Conservation (phyloP, 2,329 filamentous ascomycete species). For the Diaporthe citri region DNA sequence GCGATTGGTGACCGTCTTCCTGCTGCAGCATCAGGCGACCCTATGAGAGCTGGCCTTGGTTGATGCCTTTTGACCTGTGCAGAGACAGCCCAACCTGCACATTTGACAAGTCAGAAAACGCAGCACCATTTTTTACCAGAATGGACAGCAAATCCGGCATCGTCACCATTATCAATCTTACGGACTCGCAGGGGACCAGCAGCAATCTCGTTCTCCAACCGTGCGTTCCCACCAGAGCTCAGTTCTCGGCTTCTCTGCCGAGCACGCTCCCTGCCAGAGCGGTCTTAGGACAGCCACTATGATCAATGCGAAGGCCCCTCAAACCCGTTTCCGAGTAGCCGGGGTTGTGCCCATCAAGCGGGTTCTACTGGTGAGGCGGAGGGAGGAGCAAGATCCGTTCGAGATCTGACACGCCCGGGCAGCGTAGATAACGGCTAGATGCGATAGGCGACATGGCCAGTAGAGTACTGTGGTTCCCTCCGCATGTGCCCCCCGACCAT, state of each 20-base stretch:
- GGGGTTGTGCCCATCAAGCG: conserved; percentile 2
- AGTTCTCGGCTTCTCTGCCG: conserved; percentile 33
- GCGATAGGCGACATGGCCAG: conserved; percentile 6
- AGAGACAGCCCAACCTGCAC: neutral
- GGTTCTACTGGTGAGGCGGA: conserved; percentile 17
- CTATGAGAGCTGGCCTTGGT: neutral
- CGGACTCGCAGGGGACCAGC: conserved; percentile 17
- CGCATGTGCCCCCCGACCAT: neutral
- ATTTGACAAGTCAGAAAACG: conserved; percentile 15
- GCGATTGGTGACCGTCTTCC: conserved; percentile 1
- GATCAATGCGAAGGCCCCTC: conserved; percentile 22
- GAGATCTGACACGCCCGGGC: conserved; percentile 37
- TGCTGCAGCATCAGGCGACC: neutral
- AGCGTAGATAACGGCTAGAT: conserved; percentile 22
- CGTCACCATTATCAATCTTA: neutral
- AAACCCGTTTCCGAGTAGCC: conserved; percentile 19
- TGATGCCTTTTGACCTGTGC: neutral
- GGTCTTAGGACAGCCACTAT: conserved; percentile 26
- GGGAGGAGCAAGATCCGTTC: conserved; percentile 13
- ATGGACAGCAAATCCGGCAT: neutral
- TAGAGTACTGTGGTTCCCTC: neutral
- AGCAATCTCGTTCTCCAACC: conserved; percentile 9
- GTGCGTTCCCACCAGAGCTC: conserved; percentile 24
- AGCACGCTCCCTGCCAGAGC: conserved; percentile 25
- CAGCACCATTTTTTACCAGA: neutral